phyloP scores from a whole-genome alignment of 1,284 basidiomycete species.

The Naganishia cerealis region DNA sequence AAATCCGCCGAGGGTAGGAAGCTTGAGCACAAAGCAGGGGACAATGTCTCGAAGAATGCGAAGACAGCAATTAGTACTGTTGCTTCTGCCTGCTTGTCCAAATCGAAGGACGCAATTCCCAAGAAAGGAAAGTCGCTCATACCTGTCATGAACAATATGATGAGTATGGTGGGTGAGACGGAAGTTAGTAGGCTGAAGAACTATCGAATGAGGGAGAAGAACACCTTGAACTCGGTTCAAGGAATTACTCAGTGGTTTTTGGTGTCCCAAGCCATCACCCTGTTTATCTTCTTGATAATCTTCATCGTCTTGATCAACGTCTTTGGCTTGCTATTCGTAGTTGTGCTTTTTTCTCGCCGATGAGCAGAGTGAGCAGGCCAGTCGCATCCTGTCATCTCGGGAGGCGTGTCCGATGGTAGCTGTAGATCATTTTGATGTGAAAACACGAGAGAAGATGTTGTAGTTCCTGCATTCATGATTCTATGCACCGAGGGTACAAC shows the following conservation, averaged over 20 bases:
- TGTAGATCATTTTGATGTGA: no score
- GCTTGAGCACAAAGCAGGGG: not conserved
- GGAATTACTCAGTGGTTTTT: slow-evolving; percentile 6
- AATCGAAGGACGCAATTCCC: not conserved
- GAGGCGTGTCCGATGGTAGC: not conserved
- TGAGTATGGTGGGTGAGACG: slow-evolving; percentile 4
- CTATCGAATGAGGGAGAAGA: slow-evolving; percentile 21
- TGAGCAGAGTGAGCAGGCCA: not conserved
- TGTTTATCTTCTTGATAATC: slow-evolving; percentile 6
- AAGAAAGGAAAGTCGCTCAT: not conserved
- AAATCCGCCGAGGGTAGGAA: not conserved
- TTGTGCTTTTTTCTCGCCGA: slow-evolving; percentile 9
- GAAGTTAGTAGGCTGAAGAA: slow-evolving; percentile 1
- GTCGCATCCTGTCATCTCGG: not conserved
- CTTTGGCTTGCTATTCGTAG: slow-evolving; percentile 11
- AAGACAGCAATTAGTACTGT: not conserved
- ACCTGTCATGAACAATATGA: not conserved
- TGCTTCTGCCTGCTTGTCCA: not conserved
- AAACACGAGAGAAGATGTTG: no score
- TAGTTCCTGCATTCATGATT: no score
- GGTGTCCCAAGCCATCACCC: slow-evolving; percentile 6
- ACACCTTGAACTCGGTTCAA: not conserved
- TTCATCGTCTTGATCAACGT: slow-evolving; percentile 14
- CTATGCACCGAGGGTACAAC: no score
- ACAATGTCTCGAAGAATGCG: not conserved